Percentiles rank a stretch among this genome's conserved stretches.
phyloP scores from a whole-genome alignment of 1,139 yeast genomes.

The Yamadazyma siamensis region DNA sequence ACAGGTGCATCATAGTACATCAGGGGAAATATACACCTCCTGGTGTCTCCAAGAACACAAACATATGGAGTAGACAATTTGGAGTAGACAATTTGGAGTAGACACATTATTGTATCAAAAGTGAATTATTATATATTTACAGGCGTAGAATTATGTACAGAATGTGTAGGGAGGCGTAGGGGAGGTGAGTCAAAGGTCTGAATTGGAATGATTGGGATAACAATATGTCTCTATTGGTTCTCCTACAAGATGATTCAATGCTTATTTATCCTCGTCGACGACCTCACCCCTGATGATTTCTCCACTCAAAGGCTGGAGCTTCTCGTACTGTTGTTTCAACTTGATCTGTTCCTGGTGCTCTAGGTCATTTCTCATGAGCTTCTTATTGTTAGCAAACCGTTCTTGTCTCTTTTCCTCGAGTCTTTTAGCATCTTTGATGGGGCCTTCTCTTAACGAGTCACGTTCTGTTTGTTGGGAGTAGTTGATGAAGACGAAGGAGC shows the following conservation, averaged over 20 bases:
- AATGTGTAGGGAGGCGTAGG: too few species aligned
- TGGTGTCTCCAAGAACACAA: conserved; percentile 55
- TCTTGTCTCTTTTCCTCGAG: conserved; percentile 39
- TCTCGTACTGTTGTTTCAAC: conserved; percentile 59
- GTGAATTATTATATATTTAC: too few species aligned
- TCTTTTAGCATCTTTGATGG: conserved; percentile 72
- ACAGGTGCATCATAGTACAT: conserved; percentile 52
- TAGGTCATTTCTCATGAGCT: conserved; percentile 52
- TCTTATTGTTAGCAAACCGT: conserved; percentile 21
- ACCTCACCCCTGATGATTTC: conserved; percentile 35
- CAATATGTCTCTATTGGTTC: too few species aligned
- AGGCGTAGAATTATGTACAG: too few species aligned
- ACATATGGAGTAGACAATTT: too few species aligned
- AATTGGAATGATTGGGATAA: too few species aligned
- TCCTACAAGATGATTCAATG: conserved; percentile 2
- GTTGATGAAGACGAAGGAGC: conserved; percentile 65
- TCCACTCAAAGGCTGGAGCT: conserved; percentile 58
- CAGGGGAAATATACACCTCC: conserved; percentile 31
- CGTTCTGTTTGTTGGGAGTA: conserved; percentile 65
- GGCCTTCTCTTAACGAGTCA: conserved; percentile 71
- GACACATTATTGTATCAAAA: conserved; percentile 6
- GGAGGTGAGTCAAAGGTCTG: too few species aligned
- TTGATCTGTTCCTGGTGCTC: conserved; percentile 78
- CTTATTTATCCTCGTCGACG: not conserved
- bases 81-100: too few species aligned